phyloP scores from a whole-genome alignment of 768 basidiomycete genomes.

The Lyophyllum decastes region DNA sequence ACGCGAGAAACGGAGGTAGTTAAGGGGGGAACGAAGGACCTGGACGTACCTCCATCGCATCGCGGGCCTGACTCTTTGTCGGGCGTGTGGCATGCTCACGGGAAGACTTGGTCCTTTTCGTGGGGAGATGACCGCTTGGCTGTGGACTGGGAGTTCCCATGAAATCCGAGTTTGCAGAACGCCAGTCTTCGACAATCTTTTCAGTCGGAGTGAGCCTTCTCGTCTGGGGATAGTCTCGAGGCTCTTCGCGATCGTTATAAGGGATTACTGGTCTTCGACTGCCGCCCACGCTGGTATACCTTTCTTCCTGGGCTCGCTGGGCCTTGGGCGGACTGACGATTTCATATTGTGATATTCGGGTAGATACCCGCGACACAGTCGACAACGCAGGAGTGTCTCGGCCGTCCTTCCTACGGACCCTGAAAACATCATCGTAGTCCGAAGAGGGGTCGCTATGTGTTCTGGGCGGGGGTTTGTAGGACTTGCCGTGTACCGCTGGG shows the following conservation, averaged over 20 bases:
- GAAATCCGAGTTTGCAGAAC: conserved; percentile 27
- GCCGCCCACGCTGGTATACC: not conserved
- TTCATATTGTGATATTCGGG: conserved; percentile 37
- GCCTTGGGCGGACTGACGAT: conserved; percentile 33
- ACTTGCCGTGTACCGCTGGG: conserved; percentile 8
- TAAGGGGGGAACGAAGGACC: not conserved
- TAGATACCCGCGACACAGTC: conserved; percentile 31
- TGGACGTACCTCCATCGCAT: conserved; percentile 6
- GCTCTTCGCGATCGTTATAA: not conserved
- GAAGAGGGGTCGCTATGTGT: not conserved
- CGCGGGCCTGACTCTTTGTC: not conserved
- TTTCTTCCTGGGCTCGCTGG: not conserved
- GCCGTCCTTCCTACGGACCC: conserved; percentile 1
- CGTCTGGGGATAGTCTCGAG: not conserved
- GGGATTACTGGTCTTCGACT: not conserved
- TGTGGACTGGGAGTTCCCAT: conserved; percentile 15
- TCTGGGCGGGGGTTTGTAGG: not conserved
- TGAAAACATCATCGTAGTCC: conserved; percentile 6
- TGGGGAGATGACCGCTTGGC: not conserved
- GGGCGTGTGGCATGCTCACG: not conserved
- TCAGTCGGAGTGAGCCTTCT: conserved; percentile 21
- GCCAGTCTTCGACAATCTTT: conserved; percentile 33
- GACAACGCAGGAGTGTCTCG: conserved; percentile 23
- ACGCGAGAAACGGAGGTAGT: not conserved
- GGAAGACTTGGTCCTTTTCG: not conserved